A percentile compares a stretch with the other conserved stretches of the same genome.
phyloP scores from a whole-genome alignment of 768 basidiomycete species.

The Boletus vermiculosoides region DNA sequence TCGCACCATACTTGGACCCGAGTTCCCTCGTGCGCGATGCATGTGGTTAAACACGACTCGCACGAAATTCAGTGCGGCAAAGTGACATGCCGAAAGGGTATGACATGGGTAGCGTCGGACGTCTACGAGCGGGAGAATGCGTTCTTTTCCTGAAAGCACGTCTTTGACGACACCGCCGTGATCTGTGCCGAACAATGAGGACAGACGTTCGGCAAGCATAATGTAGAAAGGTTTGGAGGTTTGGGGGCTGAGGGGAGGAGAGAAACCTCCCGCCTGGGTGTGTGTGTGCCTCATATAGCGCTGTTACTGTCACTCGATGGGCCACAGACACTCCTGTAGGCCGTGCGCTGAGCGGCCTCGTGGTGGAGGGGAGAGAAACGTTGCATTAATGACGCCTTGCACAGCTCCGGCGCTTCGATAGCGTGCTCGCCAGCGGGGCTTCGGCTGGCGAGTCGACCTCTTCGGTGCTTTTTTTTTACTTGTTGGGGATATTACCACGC shows the following conservation, averaged over 20 bases:
- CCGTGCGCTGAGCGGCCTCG: conserved; percentile 6
- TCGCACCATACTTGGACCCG: not conserved
- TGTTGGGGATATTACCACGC: too few relatives aligned
- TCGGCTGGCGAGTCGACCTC: not conserved
- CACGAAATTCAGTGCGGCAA: conserved; percentile 63
- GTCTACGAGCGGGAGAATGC: conserved; percentile 45
- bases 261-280: not conserved
- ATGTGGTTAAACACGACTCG: conserved; percentile 41
- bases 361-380: conserved; percentile 11
- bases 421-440: not conserved
- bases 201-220: conserved; percentile 19
- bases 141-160: conserved; percentile 34
- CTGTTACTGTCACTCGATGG: conserved; percentile 1
- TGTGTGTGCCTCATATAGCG: conserved; percentile 17
- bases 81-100: conserved; percentile 49
- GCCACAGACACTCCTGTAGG: conserved; percentile 1
- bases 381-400: conserved; percentile 16
- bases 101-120: conserved; percentile 46
- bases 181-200: conserved; percentile 12
- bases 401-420: conserved; percentile 6
- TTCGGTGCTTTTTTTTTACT: too few relatives aligned
- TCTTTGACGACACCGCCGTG: conserved; percentile 15
- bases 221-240: not conserved
- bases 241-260: not conserved
- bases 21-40: conserved; percentile 3